phyloP scores from a whole-genome alignment of 352 stramenopile species.

The Phytophthora vignae region DNA sequence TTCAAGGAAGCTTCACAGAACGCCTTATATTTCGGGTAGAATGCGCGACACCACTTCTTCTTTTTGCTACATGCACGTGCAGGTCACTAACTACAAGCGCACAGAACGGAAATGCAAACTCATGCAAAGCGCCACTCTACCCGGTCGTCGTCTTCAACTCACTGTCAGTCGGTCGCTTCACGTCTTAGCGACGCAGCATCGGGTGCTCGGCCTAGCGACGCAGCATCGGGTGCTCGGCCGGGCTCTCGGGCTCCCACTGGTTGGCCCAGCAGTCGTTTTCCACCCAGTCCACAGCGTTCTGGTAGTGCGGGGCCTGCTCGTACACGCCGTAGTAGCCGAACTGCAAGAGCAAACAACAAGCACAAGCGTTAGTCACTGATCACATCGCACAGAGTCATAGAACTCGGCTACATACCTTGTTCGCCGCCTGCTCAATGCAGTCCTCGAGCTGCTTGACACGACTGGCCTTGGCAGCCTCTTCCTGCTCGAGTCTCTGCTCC shows the following conservation, averaged over 20 bases:
- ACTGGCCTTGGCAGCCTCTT: slow-evolving; percentile 26
- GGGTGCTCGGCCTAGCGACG: no score
- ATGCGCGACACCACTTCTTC: slow-evolving; percentile 23
- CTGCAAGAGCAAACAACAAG: slow-evolving; percentile 23
- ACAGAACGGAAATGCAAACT: slow-evolving; percentile 22
- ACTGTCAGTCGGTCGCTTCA: slow-evolving; percentile 10
- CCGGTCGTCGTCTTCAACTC: slow-evolving; percentile 11
- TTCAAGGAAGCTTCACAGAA: no score
- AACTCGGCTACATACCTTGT: slow-evolving; percentile 42
- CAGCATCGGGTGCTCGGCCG: slow-evolving; percentile 16
- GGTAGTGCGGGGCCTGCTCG: slow-evolving; percentile 53
- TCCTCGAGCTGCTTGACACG: slow-evolving; percentile 46
- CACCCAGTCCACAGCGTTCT: slow-evolving; percentile 58
- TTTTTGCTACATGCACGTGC: slow-evolving; percentile 29
- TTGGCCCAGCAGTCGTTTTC: slow-evolving; percentile 44
- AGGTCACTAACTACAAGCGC: slow-evolving; percentile 33
- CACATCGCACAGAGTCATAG: no score
- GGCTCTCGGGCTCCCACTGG: slow-evolving; percentile 20
- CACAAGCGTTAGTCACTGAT: slow-evolving; percentile 4
- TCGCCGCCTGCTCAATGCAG: slow-evolving; percentile 53
- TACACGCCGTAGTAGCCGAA: slow-evolving; percentile 67
- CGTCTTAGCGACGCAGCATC: no score
- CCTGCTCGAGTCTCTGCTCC: slow-evolving; percentile 24
- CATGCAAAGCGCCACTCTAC: slow-evolving; percentile 25
- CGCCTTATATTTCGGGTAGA: no score